A percentile compares a stretch with the other conserved stretches of the same genome.
Conservation (phyloP, 2,329 filamentous ascomycete species). For the Chaetomium sp. region DNA sequence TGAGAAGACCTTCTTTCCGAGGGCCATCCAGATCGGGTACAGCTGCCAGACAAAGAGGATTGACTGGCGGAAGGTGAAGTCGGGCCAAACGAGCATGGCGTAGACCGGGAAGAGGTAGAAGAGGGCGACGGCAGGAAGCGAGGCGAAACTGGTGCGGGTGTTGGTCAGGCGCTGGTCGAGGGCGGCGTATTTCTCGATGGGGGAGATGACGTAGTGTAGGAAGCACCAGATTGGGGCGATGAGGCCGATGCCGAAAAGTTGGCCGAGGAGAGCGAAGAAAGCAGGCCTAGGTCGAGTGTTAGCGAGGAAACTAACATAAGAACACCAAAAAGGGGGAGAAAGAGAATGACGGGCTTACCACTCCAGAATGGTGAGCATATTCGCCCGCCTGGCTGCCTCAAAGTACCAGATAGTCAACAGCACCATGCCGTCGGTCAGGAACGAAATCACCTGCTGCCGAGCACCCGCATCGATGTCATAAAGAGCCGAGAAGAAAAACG, state of each 20-base stretch:
- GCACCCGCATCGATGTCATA: constrained; percentile 6
- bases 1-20: not conserved
- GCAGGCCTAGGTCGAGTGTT: constrained; percentile 1
- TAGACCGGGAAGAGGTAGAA: constrained; percentile 14
- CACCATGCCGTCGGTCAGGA: constrained; percentile 14
- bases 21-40: constrained; percentile 10
- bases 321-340: not conserved
- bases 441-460: constrained; percentile 11
- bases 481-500: constrained; percentile 17
- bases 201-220: constrained; percentile 17
- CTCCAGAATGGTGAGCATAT: constrained; percentile 13
- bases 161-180: constrained; percentile 17
- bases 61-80: not conserved
- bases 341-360: constrained; percentile 1
- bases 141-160: constrained; percentile 1
- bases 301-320: not conserved
- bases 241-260: constrained; percentile 14
- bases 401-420: constrained; percentile 16
- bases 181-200: constrained; percentile 15
- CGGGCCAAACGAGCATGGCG: constrained; percentile 2
- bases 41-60: constrained; percentile 15
- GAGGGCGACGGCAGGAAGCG: constrained; percentile 12
- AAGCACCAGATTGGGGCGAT: constrained; percentile 15
- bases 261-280: constrained; percentile 13
- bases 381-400: constrained; percentile 15